Evolutionary conservation across 2,329 filamentous ascomycete genomes (phyloP), one percentile per base, ranked within the genome.

Genomic region (Xylariaceae sp.): DNA sequence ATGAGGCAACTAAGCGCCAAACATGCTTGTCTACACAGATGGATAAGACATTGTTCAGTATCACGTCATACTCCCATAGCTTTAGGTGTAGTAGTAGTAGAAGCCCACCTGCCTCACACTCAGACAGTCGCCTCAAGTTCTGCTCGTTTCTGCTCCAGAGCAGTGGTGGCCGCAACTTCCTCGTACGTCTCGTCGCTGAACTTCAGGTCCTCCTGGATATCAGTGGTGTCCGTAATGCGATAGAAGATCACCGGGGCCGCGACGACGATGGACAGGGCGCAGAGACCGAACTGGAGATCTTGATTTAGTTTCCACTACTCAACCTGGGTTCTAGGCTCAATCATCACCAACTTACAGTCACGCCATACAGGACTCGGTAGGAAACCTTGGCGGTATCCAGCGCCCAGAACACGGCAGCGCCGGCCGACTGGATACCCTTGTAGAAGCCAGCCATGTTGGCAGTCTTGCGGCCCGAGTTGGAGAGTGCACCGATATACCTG

Each of bases 361-460:
- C 66, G 36, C 66, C 84, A 52, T 94, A 90, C 52, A 88, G 76
- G 50, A 71, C 74, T 68, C 83, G 79, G 65, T 76, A 94, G 0
- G 81, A 67, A 21, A 74, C 72, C 28, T 75, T 66, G 23, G 73
- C 40, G 17, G 70, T 71, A 55, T 92, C 85, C 38, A 92, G 61
- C 17, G 78, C 74, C 79, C 78, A 85, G 54, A 78, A 84, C 53
- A 89, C 76, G 42, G 85, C 88, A 3, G 82, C 81, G 52, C 87
- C 88, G 13, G 85, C 86, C n/a, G 85, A 90, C 63, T 94, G 88
- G 48, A 94, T 85, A 35, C 67, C 68, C 68, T 92, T 92, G 75
- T 92, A 92, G 70, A 85, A 89, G 47, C 86, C 89, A 29, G 88
- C 85, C 56, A 90, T 84, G 70, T 96, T 95, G 67, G 90, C 89